Base-by-base conservation (phyloP, 805 yeast genomes). In the Wickerhamiella parazyma region DNA sequence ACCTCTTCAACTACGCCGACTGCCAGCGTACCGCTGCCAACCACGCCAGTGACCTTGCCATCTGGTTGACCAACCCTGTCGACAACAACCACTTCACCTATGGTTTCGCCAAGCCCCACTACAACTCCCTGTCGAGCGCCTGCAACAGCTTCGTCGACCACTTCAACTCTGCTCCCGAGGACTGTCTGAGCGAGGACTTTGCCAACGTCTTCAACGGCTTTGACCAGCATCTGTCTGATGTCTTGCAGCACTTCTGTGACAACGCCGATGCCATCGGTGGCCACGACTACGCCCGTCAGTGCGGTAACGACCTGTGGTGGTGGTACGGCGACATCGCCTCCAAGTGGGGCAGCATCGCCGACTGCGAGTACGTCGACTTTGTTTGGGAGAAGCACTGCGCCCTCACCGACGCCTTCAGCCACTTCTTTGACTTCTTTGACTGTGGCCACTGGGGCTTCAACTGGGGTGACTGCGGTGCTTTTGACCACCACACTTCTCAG, bases 201-300 rank as follows among this genome's bases (percentile, higher is more conserved):
- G 33, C 22, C 31, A 25, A 16, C 36, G 25, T 29, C 25, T 39
- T 31, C 42, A 29, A 35, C 42, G 36, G 28, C 42, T 39, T 39
- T 21, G 42, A 39, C 36, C 14, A 16, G 31, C 14, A 26, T 22
- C n/a, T 39, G 17, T 22, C 36, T 18, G 24, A 22, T 36, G 22
- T 17, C 24, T 34, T 39, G 11, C 20, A 31, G 29, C 2, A 9
- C 29, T 31, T 39, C 19, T 20, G 22, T 29, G 22, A 19, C 36
- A n/a, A 22, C 22, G 42, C 36, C 33, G 24, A 31, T 29, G 14
- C 22, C 22, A 20, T 31, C 22, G 42, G 42, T 31, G 42, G 42
- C 29, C 8, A 16, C 42, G 29, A 22, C 36, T n/a, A 12, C 21
- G 42, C 33, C 12, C 24, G 36, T n/a, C 20, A 22, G 29, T 39